A percentile compares a stretch with the other conserved stretches of the same genome.
These are phyloP conservation scores for Apodospora peruviana DNA, from an alignment of 495 filamentous ascomycete species.

Conservation along the genomic window DNA sequence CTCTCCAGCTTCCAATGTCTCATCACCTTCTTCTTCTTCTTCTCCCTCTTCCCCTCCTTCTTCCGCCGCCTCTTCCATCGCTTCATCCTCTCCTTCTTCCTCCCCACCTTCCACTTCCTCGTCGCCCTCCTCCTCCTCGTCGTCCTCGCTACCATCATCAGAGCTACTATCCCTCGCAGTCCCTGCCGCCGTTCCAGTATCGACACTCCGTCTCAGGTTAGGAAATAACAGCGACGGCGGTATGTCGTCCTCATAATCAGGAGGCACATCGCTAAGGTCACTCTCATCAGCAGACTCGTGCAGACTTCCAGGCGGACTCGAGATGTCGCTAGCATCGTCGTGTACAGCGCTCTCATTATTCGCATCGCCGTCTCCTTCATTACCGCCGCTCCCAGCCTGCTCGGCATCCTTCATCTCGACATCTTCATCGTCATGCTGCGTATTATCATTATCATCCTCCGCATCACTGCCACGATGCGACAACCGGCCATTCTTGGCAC, in stretches of 20 bases:
- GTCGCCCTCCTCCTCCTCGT: conserved; percentile 23
- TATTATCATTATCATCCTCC: conserved; percentile 11
- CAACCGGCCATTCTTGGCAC: conserved; percentile 26
- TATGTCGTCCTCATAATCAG: conserved; percentile 43
- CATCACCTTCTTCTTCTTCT: conserved; percentile 13
- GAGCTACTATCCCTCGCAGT: conserved; percentile 11
- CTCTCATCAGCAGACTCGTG: conserved; percentile 78
- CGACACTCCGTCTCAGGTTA: conserved; percentile 33
- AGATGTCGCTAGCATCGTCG: conserved; percentile 22
- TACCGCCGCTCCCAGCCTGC: conserved; percentile 25
- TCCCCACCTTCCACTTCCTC: conserved; percentile 19
- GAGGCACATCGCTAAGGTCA: conserved; percentile 65
- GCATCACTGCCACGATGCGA: conserved; percentile 22
- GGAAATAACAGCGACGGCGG: conserved; percentile 42
- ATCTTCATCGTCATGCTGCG: conserved; percentile 3
- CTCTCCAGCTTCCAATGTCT: not conserved
- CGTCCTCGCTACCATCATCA: conserved; percentile 10
- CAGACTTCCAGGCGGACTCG: conserved; percentile 50
- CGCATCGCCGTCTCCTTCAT: conserved; percentile 8
- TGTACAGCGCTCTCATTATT: conserved; percentile 21
- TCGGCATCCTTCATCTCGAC: conserved; percentile 19
- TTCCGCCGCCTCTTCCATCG: conserved; percentile 16
- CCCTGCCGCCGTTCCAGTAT: conserved; percentile 11
- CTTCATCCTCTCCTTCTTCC: conserved; percentile 16
- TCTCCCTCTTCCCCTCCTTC: conserved; percentile 20